Conservation (phyloP, 2,329 filamentous ascomycete species). For the Ophiostoma novo-ulmi region DNA sequence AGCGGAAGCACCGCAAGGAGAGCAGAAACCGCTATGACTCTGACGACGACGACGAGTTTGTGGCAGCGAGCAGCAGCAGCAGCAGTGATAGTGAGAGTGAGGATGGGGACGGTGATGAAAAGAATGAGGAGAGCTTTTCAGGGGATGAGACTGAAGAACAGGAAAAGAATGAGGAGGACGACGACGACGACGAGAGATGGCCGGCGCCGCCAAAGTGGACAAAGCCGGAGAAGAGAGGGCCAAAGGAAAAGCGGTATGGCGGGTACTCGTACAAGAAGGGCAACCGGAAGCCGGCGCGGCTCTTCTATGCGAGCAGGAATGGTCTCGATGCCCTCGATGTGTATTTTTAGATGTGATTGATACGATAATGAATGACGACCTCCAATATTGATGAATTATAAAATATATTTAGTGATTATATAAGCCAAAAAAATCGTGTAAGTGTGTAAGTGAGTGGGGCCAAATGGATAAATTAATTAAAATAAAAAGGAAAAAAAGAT, state of each 20-base stretch:
- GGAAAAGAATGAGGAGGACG: neutral
- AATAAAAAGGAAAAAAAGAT: neutral
- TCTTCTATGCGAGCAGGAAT: neutral
- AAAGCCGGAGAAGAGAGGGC: neutral
- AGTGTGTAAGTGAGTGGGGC: slow-evolving; percentile 7
- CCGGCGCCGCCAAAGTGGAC: neutral
- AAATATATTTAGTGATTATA: neutral
- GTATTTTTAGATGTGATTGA: neutral
- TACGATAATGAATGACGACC: neutral
- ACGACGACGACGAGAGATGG: neutral
- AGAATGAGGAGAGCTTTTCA: neutral
- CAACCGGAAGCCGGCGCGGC: neutral
- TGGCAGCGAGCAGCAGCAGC: neutral
- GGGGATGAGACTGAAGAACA: neutral
- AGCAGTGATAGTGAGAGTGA: neutral
- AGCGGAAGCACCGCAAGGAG: neutral
- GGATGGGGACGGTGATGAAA: too few relatives aligned
- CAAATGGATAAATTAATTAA: neutral
- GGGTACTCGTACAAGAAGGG: slow-evolving; percentile 1
- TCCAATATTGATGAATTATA: neutral
- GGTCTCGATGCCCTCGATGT: neutral
- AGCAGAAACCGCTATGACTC: neutral
- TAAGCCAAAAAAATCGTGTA: neutral
- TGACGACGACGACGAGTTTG: neutral
- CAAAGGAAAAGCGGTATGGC: neutral